Evolutionary conservation across 768 basidiomycete species (phyloP).

Genomic region (Austroboletus eburneus): DNA sequence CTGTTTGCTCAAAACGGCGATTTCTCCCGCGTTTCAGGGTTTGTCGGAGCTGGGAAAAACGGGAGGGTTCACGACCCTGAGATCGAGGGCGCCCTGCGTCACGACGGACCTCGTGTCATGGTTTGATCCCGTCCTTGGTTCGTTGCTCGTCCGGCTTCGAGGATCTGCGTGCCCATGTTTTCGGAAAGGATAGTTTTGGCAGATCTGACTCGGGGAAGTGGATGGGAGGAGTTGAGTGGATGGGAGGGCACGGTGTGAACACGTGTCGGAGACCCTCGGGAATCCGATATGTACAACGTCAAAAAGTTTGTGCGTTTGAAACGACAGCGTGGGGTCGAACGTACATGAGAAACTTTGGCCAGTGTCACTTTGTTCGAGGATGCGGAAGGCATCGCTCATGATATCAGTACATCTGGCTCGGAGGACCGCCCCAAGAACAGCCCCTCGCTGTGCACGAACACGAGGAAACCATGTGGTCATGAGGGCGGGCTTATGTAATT

Average conservation of each 20-base stretch:
- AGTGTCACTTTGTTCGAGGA: no score
- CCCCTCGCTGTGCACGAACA: not conserved
- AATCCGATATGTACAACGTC: not conserved
- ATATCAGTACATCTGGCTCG: not conserved
- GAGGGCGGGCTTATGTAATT: not conserved
- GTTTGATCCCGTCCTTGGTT: not conserved
- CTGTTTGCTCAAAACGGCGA: not conserved
- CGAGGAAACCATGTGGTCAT: not conserved
- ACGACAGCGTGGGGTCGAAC: not conserved
- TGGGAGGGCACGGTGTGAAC: not conserved
- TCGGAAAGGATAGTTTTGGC: not conserved
- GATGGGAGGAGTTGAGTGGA: no score
- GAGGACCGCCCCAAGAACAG: no score
- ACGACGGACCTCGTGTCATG: not conserved
- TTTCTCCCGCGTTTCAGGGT: not conserved
- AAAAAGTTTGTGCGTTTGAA: not conserved
- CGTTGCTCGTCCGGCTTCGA: not conserved
- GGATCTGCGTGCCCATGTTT: no score
- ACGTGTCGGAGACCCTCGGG: not conserved
- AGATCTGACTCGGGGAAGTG: not conserved
- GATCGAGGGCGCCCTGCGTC: not conserved
- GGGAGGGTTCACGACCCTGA: not conserved
- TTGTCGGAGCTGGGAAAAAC: not conserved
- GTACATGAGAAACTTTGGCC: no score
- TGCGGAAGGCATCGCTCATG: no score